phyloP scores from a whole-genome alignment of 1,284 basidiomycete species.

The Lignosus rhinocerotis region DNA sequence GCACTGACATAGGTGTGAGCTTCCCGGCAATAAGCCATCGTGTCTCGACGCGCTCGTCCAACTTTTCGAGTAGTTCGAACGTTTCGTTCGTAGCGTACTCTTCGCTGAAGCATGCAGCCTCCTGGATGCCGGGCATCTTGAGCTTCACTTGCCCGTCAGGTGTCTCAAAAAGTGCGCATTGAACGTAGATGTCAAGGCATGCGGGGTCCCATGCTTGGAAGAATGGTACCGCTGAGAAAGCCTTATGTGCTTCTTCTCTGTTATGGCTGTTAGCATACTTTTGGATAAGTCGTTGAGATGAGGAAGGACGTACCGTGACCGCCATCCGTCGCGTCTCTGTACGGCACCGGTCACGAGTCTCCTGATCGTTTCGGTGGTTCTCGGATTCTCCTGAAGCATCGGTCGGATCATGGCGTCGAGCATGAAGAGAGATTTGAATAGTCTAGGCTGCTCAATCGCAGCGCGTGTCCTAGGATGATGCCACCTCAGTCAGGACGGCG shows the following conservation, averaged over 20 bases:
- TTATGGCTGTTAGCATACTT: neutral
- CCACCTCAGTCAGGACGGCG: constrained; percentile 4
- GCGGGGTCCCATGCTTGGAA: constrained; percentile 74
- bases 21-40: constrained; percentile 55
- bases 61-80: constrained; percentile 41
- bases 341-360: constrained; percentile 49
- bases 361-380: constrained; percentile 15
- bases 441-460: constrained; percentile 58
- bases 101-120: constrained; percentile 58
- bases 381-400: constrained; percentile 25
- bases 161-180: constrained; percentile 56
- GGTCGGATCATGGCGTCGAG: constrained; percentile 77
- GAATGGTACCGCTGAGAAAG: constrained; percentile 63
- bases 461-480: constrained; percentile 51
- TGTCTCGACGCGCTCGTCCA: constrained; percentile 52
- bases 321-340: constrained; percentile 65
- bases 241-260: constrained; percentile 61
- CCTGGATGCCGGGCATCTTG: constrained; percentile 64
- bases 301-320: constrained; percentile 46
- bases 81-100: constrained; percentile 41
- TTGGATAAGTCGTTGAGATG: neutral
- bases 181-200: constrained; percentile 68
- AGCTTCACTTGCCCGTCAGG: constrained; percentile 44
- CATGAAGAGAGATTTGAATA: constrained; percentile 76
- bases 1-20: constrained; percentile 20